Conservation (phyloP, 2,329 filamentous ascomycete genomes). For the Trichophyton benhamiae region DNA sequence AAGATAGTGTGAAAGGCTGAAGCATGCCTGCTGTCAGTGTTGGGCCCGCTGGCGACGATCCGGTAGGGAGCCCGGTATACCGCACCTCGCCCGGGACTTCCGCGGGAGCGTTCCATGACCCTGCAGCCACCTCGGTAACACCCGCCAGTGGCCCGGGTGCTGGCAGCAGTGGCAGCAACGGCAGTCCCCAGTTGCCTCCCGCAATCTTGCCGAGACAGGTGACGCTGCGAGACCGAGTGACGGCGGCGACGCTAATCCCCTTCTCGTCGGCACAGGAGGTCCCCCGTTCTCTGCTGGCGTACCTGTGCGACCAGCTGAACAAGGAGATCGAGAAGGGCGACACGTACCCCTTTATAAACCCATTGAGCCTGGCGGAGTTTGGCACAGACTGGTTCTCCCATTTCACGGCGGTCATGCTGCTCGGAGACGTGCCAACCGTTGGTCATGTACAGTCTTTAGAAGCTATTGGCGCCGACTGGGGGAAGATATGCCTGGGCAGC, state of each 20-base stretch:
- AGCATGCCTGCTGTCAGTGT: slow-evolving; percentile 59
- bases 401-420: slow-evolving; percentile 76
- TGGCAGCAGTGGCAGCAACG: neutral
- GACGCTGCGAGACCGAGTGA: slow-evolving; percentile 70
- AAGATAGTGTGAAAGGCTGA: neutral
- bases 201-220: slow-evolving; percentile 64
- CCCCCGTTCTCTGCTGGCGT: slow-evolving; percentile 60
- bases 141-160: neutral
- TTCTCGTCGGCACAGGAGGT: slow-evolving; percentile 66
- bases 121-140: too few species aligned
- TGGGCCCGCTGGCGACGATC: slow-evolving; percentile 44
- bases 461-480: slow-evolving; percentile 57
- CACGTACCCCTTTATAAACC: slow-evolving; percentile 77
- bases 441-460: slow-evolving; percentile 41
- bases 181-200: slow-evolving; percentile 50
- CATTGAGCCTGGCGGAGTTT: slow-evolving; percentile 62
- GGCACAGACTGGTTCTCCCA: slow-evolving; percentile 82
- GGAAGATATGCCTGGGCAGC: slow-evolving; percentile 68
- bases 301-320: slow-evolving; percentile 73
- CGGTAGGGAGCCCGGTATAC: slow-evolving; percentile 56
- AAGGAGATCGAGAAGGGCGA: slow-evolving; percentile 86
- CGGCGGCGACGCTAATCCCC: slow-evolving; percentile 70
- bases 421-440: slow-evolving; percentile 57
- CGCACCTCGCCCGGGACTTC: slow-evolving; percentile 33
- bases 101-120: neutral